Evolutionary conservation across 495 filamentous ascomycete species (phyloP).

Genomic region (Thozetella sp.): DNA sequence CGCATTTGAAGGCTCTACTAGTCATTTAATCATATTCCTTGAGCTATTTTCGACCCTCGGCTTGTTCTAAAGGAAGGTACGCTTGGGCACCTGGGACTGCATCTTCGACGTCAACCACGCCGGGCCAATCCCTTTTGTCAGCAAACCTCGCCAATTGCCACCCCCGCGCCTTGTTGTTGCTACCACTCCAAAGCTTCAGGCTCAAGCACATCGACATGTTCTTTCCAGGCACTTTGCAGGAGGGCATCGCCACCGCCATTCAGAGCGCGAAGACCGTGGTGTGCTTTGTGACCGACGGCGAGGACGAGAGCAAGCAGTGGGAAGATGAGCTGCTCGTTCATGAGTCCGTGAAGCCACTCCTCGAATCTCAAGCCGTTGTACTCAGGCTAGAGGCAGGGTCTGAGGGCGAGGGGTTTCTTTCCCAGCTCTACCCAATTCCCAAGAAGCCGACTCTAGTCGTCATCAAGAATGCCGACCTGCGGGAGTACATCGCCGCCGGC

Average conservation of each 20-base stretch:
- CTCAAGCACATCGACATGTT: slow-evolving; percentile 78
- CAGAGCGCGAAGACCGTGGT: slow-evolving; percentile 52
- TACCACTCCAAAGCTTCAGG: too few species aligned
- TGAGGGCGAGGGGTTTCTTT: slow-evolving; percentile 77
- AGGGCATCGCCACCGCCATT: slow-evolving; percentile 76
- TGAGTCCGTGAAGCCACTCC: slow-evolving; percentile 53
- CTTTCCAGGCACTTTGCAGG: slow-evolving; percentile 75
- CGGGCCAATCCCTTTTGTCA: too few species aligned
- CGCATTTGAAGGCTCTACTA: too few species aligned
- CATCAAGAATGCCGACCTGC: slow-evolving; percentile 65
- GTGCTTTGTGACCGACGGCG: slow-evolving; percentile 63
- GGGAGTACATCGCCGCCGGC: slow-evolving; percentile 66
- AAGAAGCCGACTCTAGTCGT: slow-evolving; percentile 76
- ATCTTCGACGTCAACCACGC: too few species aligned
- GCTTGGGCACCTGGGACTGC: too few species aligned
- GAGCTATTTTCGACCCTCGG: too few species aligned
- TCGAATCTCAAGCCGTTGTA: slow-evolving; percentile 62
- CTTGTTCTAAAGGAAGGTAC: too few species aligned
- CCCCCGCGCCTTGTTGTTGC: too few species aligned
- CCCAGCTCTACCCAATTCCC: slow-evolving; percentile 76
- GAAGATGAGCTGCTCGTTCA: slow-evolving; percentile 72
- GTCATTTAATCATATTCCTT: too few species aligned
- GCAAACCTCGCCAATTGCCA: too few species aligned
- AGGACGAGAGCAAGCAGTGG: slow-evolving; percentile 69
- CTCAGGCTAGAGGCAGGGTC: slow-evolving; percentile 71